phyloP scores from a whole-genome alignment of 1,284 basidiomycete genomes.

The Trametes versicolor region DNA sequence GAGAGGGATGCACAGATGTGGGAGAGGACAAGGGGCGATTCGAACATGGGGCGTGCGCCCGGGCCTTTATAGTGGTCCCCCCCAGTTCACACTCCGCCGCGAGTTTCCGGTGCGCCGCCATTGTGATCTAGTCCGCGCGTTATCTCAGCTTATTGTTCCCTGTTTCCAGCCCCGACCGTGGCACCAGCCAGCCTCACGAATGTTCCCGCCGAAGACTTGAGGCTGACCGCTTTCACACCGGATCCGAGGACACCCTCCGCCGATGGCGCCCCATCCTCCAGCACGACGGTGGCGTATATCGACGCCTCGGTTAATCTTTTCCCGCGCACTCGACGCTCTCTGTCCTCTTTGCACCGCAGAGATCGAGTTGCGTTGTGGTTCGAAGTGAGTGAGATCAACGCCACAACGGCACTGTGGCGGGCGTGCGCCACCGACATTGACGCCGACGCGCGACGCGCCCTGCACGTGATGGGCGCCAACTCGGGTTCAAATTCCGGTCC shows the following conservation, averaged over 20 bases:
- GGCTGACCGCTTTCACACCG: not conserved
- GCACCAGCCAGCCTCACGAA: not conserved
- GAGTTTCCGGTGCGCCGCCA: slow-evolving; percentile 12
- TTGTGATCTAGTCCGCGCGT: slow-evolving; percentile 3
- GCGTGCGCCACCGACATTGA: slow-evolving; percentile 13
- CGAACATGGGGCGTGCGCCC: not conserved
- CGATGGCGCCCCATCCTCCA: not conserved
- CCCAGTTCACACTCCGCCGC: slow-evolving; percentile 23
- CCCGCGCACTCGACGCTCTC: no score
- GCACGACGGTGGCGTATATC: not conserved
- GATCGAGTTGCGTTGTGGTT: not conserved
- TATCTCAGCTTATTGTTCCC: slow-evolving; percentile 8
- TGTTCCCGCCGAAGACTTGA: not conserved
- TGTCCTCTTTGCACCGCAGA: no score
- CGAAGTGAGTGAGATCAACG: slow-evolving; percentile 3
- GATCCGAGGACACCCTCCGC: no score
- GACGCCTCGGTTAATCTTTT: no score
- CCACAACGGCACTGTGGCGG: slow-evolving; percentile 8
- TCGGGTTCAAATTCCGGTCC: no score
- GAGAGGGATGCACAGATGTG: not conserved
- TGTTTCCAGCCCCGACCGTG: not conserved
- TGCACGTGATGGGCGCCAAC: slow-evolving; percentile 4
- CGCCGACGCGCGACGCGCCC: slow-evolving; percentile 18
- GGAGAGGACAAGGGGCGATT: slow-evolving; percentile 15
- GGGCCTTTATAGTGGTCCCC: slow-evolving; percentile 6